A percentile compares a stretch with the other conserved stretches of the same genome.
These are phyloP conservation scores for Ophiocordyceps robertsii DNA, from an alignment of 2,329 filamentous ascomycete species.

Conservation along the genomic window DNA sequence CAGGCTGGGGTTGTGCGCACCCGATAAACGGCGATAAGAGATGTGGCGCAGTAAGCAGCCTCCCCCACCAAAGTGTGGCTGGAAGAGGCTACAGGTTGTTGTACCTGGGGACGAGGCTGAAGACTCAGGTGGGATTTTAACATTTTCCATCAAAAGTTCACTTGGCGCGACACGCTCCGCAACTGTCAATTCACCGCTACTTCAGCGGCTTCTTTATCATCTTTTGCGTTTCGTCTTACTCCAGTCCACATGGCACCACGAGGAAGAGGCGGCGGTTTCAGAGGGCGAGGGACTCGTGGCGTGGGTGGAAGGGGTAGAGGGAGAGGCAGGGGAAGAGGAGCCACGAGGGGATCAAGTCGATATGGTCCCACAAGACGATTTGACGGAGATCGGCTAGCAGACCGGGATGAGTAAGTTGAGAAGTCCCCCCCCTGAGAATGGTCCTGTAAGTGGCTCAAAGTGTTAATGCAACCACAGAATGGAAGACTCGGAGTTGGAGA, in stretches of 20 bases:
- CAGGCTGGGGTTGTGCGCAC: slow-evolving; percentile 37
- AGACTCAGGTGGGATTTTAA: not conserved
- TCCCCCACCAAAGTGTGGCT: slow-evolving; percentile 15
- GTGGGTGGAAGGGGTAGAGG: slow-evolving; percentile 8
- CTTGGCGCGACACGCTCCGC: not conserved
- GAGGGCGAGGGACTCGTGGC: slow-evolving; percentile 17
- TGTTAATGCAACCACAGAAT: not conserved
- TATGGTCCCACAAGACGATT: slow-evolving; percentile 23
- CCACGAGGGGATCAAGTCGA: slow-evolving; percentile 15
- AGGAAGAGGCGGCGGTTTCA: slow-evolving; percentile 19
- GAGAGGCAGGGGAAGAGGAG: slow-evolving; percentile 9
- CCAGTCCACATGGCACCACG: slow-evolving; percentile 19
- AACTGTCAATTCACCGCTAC: not conserved
- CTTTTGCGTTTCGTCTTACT: not conserved
- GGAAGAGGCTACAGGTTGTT: slow-evolving; percentile 7
- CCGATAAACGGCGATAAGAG: slow-evolving; percentile 33
- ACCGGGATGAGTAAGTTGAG: slow-evolving; percentile 20
- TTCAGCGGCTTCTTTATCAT: slow-evolving; percentile 5
- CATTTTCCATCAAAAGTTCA: not conserved
- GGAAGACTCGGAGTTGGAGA: slow-evolving; percentile 9
- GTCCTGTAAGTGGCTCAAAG: not conserved
- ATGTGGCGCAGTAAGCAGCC: slow-evolving; percentile 13
- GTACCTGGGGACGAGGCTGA: slow-evolving; percentile 17
- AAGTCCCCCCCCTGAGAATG: not conserved
- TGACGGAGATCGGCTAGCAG: slow-evolving; percentile 20